Evolutionary conservation across 441 rosid genomes (phyloP), one percentile per base, ranked within the genome.

Genomic region (Pelargonium fulgidum): DNA sequence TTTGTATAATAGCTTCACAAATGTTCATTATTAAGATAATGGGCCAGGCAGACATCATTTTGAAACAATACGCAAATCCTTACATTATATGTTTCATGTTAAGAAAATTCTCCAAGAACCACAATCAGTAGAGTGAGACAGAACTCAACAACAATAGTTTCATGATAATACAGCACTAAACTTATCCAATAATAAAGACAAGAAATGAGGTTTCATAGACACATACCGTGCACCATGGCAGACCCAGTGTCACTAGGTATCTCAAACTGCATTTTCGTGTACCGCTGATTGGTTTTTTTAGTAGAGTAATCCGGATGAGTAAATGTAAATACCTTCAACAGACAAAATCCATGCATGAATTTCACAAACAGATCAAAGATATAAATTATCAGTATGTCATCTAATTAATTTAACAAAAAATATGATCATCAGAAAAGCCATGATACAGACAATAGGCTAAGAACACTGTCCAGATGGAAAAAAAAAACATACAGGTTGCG

Each of bases 211-310:
- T 36, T 65, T 16, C 9, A 29, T 29, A 19, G 16, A 72, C 52
- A 66, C 76, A 58, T 87, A 95, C 99, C 99, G 75, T 95, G 98
- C 75, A 95, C 89, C 79, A 92, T 75, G 61, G 87, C 93, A 47
- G 99, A 81, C 48, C 99, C 97, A 70, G 86, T 83, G 72, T 89
- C 94, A 9, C 72, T 70, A 63, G 96, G 87, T 58, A 92, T 75
- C 69, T 74, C 86, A 85, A 95, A 95, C 58, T 65, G 81, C 77
- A 95, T 83, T 84, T 83, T 92, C 77, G 77, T 92, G 83, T 85
- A 90, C 0, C 92, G 89, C 65, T 88, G 90, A 81, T 89, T 95
- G 80, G 77, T 81, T 71, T 72, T 81, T 72, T 82, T 79, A 67
- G 83, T 67, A 68, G 93, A 78, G 71, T 71, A 73, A 74, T 89